Base-by-base conservation (phyloP, 257 asterid genomes). In the Solanum corneliomulleri region DNA sequence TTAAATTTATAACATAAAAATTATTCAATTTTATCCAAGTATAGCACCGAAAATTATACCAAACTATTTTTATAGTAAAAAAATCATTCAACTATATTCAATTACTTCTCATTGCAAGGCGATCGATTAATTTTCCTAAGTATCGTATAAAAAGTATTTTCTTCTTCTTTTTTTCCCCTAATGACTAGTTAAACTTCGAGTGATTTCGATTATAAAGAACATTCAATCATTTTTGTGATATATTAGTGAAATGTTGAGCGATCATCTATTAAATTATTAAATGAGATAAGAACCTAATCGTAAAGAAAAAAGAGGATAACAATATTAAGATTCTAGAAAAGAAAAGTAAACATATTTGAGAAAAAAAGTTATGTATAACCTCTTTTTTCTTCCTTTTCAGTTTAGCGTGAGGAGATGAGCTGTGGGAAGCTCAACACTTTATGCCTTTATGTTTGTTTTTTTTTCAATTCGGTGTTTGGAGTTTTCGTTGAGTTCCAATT, bases 331-430 rank as follows among this genome's bases (percentile, higher is more conserved):
- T 23, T 42, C 29, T 27, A 27, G 25, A 27, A 80, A 78, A 45
- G 16, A 7, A 44, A 78, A 47, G 16, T 66, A 18, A 18, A 41
- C 44, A 41, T 41, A 41, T 41, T 41, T 41, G 44, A 41, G 11
- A 41, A 18, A 0, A 62, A 82, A 84, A 66, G 64, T 27, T n/a
- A 45, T 44, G 84, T 45, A 4, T 41, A 27, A 15, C 66, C 69
- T 31, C 39, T 14, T 12, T 1, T n/a, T 2, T 14, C n/a, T 44
- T 35, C 31, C 77, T 66, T 84, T 85, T 45, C 13, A 18, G 81
- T 7, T 9, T 25, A 78, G 87, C 87, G 18, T 82, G 86, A 44
- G 41, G 42, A 82, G 88, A 84, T 86, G 88, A 84, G 89, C 74
- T 77, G 89, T 84, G 88, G 84, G 85, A 10, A 85, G 84, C 18